Evolutionary conservation across 176 grass and related monocot species (phyloP).

Genomic region (Thalia dealbata): DNA sequence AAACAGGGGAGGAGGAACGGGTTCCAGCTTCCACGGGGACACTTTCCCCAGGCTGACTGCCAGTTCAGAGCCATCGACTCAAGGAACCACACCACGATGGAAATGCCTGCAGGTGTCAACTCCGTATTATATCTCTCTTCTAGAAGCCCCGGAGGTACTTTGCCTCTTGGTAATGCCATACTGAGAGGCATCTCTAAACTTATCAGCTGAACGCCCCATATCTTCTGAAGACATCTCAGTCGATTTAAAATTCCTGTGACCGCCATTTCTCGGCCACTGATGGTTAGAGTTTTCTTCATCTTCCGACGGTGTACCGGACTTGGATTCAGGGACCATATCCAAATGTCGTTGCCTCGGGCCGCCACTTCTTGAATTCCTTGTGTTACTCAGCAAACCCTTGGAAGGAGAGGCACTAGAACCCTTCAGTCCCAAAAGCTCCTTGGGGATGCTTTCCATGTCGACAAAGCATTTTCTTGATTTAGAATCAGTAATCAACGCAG

Average conservation of each 20-base stretch:
- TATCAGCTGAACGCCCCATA: slow-evolving; percentile 42
- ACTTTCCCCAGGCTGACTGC: neutral
- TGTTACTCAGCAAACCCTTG: slow-evolving; percentile 46
- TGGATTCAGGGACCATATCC: slow-evolving; percentile 57
- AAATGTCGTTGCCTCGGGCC: slow-evolving; percentile 47
- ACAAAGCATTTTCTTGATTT: slow-evolving; percentile 84
- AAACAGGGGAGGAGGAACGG: neutral
- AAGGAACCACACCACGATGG: neutral
- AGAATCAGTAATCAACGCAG: slow-evolving; percentile 67
- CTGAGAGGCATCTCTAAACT: slow-evolving; percentile 39
- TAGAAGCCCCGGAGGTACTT: slow-evolving; percentile 34
- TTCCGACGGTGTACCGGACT: slow-evolving; percentile 39
- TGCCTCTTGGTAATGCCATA: slow-evolving; percentile 46
- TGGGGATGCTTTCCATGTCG: slow-evolving; percentile 85
- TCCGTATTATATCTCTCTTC: slow-evolving; percentile 4
- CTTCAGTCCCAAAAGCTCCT: slow-evolving; percentile 57
- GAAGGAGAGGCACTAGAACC: slow-evolving; percentile 38
- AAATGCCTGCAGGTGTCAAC: neutral
- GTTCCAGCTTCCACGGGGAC: neutral
- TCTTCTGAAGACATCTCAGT: slow-evolving; percentile 32
- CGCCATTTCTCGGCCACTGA: slow-evolving; percentile 54
- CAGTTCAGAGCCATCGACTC: neutral
- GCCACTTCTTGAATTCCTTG: slow-evolving; percentile 47
- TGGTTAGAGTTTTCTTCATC: slow-evolving; percentile 48
- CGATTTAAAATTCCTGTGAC: slow-evolving; percentile 42